Base-by-base conservation (phyloP, 352 stramenopile genomes). In the Globisporangium sylvaticum region DNA sequence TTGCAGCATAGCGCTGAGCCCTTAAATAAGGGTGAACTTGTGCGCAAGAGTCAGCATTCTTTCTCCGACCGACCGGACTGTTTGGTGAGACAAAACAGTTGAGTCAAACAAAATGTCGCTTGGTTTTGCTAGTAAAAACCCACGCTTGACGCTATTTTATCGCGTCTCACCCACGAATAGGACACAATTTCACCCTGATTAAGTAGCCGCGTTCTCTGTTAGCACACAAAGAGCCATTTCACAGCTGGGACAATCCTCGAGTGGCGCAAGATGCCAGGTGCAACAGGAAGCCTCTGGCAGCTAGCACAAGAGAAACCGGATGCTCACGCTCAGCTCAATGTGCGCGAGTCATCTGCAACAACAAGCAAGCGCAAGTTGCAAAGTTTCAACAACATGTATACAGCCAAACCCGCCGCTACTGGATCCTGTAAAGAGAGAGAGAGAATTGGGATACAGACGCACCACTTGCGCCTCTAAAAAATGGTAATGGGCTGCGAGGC, bases 211-310 rank as follows among this genome's bases (percentile, higher is more conserved):
- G 18, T 18, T 58, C 27, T 25, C 27, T 37, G 50, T 56, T 27
- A 31, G 24, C 3, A 7, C 15, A 64, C 24, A 64, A 55, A 68
- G 63, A 68, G 63, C 63, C 63, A 64, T 68, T 68, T 62, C 12
- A 56, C 63, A 68, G 52, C 63, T 68, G 63, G 63, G 37, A 59
- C 54, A 58, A 53, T 9, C 44, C 42, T 57, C 46, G 50, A 62
- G 25, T 64, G 58, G 58, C 58, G 58, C 58, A 64, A 64, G 58
- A 14, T 31, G 27, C 32, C 31, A 37, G 44, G 31, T 48, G 56
- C 56, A 62, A 62, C 56, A 42, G 39, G 12, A n/a, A 48, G 39
- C 14, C 39, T 42, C 39, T 20, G 15, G 15, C 15, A 48, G 39
- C 15, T 48, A 22, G 12, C 4, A 18, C 34, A 42, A 14, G 12